Base-by-base conservation (phyloP, 2,329 filamentous ascomycete genomes). In the Botrytis elliptica region DNA sequence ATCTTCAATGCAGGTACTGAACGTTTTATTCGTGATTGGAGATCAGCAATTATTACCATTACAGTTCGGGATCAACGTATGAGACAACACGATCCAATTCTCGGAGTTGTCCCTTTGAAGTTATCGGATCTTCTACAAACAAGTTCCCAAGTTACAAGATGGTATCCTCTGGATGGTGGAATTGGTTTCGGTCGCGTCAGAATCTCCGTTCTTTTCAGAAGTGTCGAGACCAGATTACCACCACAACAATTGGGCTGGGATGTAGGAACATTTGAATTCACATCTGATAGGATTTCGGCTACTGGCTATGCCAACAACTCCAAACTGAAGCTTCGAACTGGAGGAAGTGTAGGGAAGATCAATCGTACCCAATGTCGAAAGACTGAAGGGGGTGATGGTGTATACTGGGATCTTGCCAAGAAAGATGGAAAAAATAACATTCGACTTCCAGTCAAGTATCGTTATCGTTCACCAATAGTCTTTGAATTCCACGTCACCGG, bases 1-100 rank as follows among this genome's bases (percentile, higher is more conserved):
- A 98, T 98, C 76, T 98, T 97, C 87, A 98, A 98, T 78, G 95
- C 96, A 4, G 95, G 95, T 74, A 98, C 95, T 0, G 96, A 99
- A 81, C 89, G 92, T 20, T 98, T 98, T 79, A 85, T 98, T 44
- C 91, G 95, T 36, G 95, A 99, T 80, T 99, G 96, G 96, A 88
- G 94, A 76, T 96, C 93, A 29, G 88, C 89, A 64, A 92, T 98
- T 73, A 88, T 97, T 71, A 98, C 95, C 0, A 87, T 98, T 68
- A 93, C 93, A 0, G 94, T 98, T 25, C 92, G 96, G 40, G 95
- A 98, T 81, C 90, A 92, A 18, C 90, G 95, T 49, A 93, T 98
- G 82, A 88, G 95, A 71, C 91, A 99, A 83, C 95, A 98, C 78
- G 96, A 98, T 77, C 95, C 96, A 0, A 94, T 99, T 75, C 89